Conservation (phyloP, 1,139 yeast species). For the Taphrina sp. region DNA sequence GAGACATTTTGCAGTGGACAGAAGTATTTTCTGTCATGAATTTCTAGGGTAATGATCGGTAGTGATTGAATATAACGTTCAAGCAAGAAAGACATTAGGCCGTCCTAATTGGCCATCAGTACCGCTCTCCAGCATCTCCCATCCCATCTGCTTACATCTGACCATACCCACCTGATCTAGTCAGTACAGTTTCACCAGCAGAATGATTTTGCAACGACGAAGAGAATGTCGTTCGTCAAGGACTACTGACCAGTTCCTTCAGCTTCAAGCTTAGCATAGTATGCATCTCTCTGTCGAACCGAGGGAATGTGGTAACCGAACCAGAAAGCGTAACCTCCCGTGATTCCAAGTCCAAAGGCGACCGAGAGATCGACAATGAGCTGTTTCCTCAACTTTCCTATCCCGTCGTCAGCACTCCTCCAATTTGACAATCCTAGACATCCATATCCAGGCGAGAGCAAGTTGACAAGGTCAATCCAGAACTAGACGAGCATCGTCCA, state of each 20-base stretch:
- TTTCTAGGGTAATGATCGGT: too few species aligned
- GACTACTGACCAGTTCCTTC: constrained; percentile 24
- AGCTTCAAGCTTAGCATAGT: constrained; percentile 34
- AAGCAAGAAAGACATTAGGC: too few species aligned
- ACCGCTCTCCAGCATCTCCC: background rate
- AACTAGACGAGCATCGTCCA: too few species aligned
- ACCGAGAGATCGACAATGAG: constrained; percentile 33
- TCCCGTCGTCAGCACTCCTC: background rate
- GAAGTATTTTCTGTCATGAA: too few species aligned
- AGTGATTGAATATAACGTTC: too few species aligned
- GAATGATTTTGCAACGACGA: background rate
- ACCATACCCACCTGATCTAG: constrained; percentile 13
- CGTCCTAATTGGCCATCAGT: constrained; percentile 9
- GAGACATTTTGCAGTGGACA: too few species aligned
- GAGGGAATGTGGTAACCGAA: constrained; percentile 36
- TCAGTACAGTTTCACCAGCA: background rate
- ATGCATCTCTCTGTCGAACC: constrained; percentile 35
- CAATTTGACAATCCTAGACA: too few species aligned
- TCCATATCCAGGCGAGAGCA: too few species aligned
- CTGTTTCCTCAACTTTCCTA: constrained; percentile 30
- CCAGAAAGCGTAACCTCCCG: constrained; percentile 35
- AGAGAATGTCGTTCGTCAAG: background rate
- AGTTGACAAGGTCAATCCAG: too few species aligned
- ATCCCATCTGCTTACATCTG: constrained; percentile 6
- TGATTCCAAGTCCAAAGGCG: constrained; percentile 33